Evolutionary conservation across 2,329 filamentous ascomycete genomes (phyloP).

Genomic region (Myriosclerotinia scirpicola): DNA sequence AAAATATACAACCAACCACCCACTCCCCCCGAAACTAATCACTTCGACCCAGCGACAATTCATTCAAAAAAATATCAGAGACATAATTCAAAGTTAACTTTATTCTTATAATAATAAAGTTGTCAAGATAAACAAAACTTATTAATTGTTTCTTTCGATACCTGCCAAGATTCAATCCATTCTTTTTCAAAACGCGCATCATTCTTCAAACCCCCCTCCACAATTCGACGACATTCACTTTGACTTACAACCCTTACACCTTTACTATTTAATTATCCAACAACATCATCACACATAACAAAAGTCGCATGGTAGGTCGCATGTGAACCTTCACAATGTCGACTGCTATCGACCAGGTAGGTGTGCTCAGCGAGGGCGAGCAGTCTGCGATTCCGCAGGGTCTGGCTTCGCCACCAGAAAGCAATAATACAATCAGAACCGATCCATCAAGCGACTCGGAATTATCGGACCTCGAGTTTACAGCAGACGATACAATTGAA

Average conservation of each 20-base stretch:
- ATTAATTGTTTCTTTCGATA: slow-evolving; percentile 15
- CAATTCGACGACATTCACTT: slow-evolving; percentile 15
- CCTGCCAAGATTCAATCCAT: slow-evolving; percentile 10
- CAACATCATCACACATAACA: background rate
- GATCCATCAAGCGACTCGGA: slow-evolving; percentile 60
- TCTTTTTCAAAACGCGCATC: slow-evolving; percentile 13
- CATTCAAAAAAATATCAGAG: background rate
- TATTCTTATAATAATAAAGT: background rate
- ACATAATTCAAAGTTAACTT: background rate
- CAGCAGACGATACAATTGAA: slow-evolving; percentile 67
- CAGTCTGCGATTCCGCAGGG: slow-evolving; percentile 28
- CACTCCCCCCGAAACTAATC: background rate
- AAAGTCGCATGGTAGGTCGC: slow-evolving; percentile 29
- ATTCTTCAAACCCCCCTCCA: slow-evolving; percentile 21
- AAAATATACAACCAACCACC: too few relatives aligned
- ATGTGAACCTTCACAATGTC: slow-evolving; percentile 37
- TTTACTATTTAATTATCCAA: background rate
- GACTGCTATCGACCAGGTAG: slow-evolving; percentile 33
- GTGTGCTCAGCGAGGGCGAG: slow-evolving; percentile 30
- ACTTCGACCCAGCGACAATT: background rate
- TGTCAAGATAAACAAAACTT: background rate
- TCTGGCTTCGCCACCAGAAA: slow-evolving; percentile 63
- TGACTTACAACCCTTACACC: background rate
- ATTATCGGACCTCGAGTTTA: slow-evolving; percentile 60
- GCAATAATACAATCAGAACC: slow-evolving; percentile 59